Evolutionary conservation across 306 rosid genomes (phyloP), one percentile per base, ranked within the genome.

Genomic region (Lathyrus aphaca): DNA sequence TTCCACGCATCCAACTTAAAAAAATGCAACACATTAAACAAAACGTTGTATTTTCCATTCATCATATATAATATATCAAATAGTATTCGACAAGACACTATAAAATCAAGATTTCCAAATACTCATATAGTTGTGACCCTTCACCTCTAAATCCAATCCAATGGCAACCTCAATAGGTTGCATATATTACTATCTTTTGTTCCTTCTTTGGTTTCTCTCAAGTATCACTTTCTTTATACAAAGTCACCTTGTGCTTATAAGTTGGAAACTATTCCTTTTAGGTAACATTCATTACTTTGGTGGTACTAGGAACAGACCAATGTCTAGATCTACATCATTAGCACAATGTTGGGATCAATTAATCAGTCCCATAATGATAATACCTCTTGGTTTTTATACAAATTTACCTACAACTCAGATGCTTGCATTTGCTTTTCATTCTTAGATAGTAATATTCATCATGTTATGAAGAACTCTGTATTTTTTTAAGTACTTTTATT

Each of bases 81-180:
- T 30, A 15, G 13, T 18, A 10, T 0, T 15, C 6, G 9, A 6
- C 56, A 23, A 48, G 3, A 4, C 32, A 55, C 15, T 79, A 79
- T 68, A 79, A 79, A 66, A 48, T 27, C 55, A 32, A 63, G 1
- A 30, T 19, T 19, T 11, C 2, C 0, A 12, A 3, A 1, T 23
- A 7, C 30, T 14, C 4, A 13, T 8, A 48, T 3, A 38, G 57
- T 6, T 56, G 65, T 37, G 39, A 48, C 56, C 60, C 42, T 80
- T 64, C 57, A 57, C 30, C 45, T 51, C 37, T 2, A 48, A 16
- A 6, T 15, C 13, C 8, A 4, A 1, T 25, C 5, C 29, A 7
- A 75, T 76, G 84, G 81, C 80, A 76, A 71, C 81, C 75, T 30
- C 64, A 9, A 75, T 80, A 21, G 66, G 77, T 71, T 71, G 81